Base-by-base conservation (phyloP, 1,284 basidiomycete species). In the Marasmius fiardii region DNA sequence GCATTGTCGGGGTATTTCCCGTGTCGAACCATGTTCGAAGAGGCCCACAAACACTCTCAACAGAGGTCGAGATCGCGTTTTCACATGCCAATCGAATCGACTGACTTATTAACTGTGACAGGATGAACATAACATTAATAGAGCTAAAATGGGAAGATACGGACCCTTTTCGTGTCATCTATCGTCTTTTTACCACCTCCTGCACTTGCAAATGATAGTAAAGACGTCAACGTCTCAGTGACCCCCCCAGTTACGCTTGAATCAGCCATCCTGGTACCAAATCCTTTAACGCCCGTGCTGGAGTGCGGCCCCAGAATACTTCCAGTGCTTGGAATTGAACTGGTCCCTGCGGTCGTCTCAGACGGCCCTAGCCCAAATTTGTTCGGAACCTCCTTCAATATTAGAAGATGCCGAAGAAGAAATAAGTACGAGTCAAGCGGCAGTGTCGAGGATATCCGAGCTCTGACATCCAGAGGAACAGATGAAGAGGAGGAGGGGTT, bases 301-400 rank as follows among this genome's bases (percentile, higher is more conserved):
- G 83, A 80, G n/a, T n/a, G n/a, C 28, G 86, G 74, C 21, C 80
- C 79, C 33, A 74, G 74, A 54, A 76, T 70, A 52, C 39, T 16
- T 14, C n/a, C 39, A 6, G 16, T 10, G 20, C 11, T 16, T 6
- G n/a, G 11, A 16, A 7, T 76, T 73, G 31, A 71, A 61, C 37
- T 65, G 62, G 51, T 63, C 66, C 64, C 69, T 58, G 4, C 67
- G 65, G 53, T 78, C 74, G 54, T 71, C 73, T 52, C 78, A 71
- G 28, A 74, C 11, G 5, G 12, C 24, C 12, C 82, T 37, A 92
- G 71, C 59, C 93, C 91, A 52, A 96, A 73, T 58, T 83, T 87
- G 35, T 85, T 79, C 4, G 88, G 81, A 66, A 96, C 86, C 72
- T 98, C 94, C 69, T 96, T 97, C 59, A 97, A 69, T 39, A 96